Evolutionary conservation across 441 rosid species (phyloP).

Genomic region (Erodium texanum): DNA sequence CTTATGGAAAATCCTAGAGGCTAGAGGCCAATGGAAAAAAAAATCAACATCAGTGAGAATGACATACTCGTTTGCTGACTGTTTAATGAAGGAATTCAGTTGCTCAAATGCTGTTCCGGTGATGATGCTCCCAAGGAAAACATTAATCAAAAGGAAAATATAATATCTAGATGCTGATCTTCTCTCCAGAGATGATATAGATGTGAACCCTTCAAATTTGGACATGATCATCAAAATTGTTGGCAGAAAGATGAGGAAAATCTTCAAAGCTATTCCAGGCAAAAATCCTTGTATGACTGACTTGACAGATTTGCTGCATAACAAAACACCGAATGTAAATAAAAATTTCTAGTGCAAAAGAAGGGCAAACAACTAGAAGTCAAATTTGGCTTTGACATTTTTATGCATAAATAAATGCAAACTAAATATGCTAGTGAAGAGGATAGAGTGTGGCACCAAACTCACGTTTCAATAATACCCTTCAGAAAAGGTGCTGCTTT

Average conservation of each 20-base stretch:
- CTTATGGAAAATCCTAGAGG: background rate
- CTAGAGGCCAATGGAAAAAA: too few species aligned
- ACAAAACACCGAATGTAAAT: conserved; percentile 8
- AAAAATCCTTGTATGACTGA: conserved; percentile 73
- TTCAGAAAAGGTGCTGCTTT: conserved; percentile 60
- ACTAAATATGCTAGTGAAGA: conserved; percentile 4
- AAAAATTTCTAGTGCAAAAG: background rate
- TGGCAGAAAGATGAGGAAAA: conserved; percentile 89
- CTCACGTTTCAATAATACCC: conserved; percentile 59
- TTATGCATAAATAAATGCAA: background rate
- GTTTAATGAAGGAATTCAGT: conserved; percentile 52
- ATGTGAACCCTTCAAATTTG: conserved; percentile 77
- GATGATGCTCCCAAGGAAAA: conserved; percentile 64
- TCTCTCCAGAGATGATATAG: conserved; percentile 70
- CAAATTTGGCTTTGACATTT: background rate
- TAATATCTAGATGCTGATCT: conserved; percentile 83
- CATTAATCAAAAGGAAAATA: conserved; percentile 69
- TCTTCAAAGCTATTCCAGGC: conserved; percentile 82
- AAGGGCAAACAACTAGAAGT: background rate
- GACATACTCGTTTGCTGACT: conserved; percentile 61
- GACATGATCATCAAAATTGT: conserved; percentile 89
- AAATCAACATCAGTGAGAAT: background rate
- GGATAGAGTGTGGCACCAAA: conserved; percentile 16
- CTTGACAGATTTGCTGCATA: conserved; percentile 53
- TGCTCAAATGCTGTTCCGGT: conserved; percentile 81